Evolutionary conservation across 306 rosid genomes (phyloP), one percentile per base, ranked within the genome.

Genomic region (Malus domestica): DNA sequence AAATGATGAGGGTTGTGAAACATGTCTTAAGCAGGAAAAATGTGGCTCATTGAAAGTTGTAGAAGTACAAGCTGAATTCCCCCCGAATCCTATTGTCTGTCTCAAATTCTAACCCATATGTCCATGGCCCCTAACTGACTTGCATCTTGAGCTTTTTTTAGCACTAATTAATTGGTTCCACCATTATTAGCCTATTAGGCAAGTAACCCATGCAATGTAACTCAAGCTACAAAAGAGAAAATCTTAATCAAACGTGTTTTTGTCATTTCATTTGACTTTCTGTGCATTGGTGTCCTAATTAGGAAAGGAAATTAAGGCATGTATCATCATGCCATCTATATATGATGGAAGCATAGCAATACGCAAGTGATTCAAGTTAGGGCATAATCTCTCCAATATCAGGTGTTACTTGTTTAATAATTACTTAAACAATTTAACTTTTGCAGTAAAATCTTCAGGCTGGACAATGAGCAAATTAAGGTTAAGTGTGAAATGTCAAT

Each of bases 1-100:
- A 76, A 77, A 91, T 89, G 85, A 86, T 83, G 91, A 80, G 81
- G 61, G 29, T 73, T 79, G 42, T 78, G 73, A 76, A 79, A 82
- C 85, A 76, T 79, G 85, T 83, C 62, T 74, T 79, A 76, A 68
- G 78, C 80, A 81, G 82, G 77, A 55, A 86, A 80, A 79, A 80
- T 68, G 70, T 74, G 58, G 75, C 30, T 30, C 32, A 9, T 40
- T 12, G 11, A 60, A 59, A 59, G 75, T 22, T 68, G 61, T 69
- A 59, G 58, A 59, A 46, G 16, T 20, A 75, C 76, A 42, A 67
- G 65, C 58, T 55, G 40, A 66, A 75, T 70, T 82, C 76, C 52
- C 77, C 1, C 35, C 79, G 6, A 38, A 66, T 61, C 67, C 66
- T 71, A 25, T 35, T 61, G 45, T 78, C 33, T 73, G 63, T 66